phyloP scores from a whole-genome alignment of 306 rosid species.

The Vigna reflexopilosa region DNA sequence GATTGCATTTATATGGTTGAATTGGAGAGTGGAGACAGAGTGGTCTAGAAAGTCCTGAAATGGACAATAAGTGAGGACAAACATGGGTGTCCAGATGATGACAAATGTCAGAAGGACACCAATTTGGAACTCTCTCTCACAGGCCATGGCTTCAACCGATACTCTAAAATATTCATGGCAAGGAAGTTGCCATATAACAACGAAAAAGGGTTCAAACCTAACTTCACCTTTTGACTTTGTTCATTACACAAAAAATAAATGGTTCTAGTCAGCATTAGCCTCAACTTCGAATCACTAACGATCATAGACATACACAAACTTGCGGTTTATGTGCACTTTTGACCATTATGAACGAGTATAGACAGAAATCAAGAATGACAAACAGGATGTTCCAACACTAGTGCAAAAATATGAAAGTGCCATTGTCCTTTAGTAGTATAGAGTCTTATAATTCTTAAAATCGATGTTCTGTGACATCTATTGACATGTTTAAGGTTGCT shows the following conservation, averaged over 20 bases:
- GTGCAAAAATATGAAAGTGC: slow-evolving; percentile 27
- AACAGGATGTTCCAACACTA: slow-evolving; percentile 38
- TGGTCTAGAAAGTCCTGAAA: slow-evolving; percentile 37
- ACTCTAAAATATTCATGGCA: slow-evolving; percentile 30
- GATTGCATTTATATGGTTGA: slow-evolving; percentile 54
- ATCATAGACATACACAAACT: slow-evolving; percentile 3
- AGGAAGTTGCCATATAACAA: slow-evolving; percentile 49
- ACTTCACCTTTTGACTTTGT: slow-evolving; percentile 57
- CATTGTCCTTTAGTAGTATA: slow-evolving; percentile 25
- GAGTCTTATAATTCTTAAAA: slow-evolving; percentile 25
- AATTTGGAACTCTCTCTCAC: slow-evolving; percentile 38
- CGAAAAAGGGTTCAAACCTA: slow-evolving; percentile 62
- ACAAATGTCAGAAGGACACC: slow-evolving; percentile 71
- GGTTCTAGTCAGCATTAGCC: slow-evolving; percentile 39
- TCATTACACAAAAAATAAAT: slow-evolving; percentile 39
- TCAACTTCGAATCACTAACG: background rate
- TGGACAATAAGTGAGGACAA: slow-evolving; percentile 57
- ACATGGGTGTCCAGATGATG: slow-evolving; percentile 51
- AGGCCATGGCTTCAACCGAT: slow-evolving; percentile 43
- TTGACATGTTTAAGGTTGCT: background rate
- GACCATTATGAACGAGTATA: slow-evolving; percentile 18
- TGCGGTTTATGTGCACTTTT: slow-evolving; percentile 31
- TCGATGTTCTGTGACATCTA: slow-evolving; percentile 31
- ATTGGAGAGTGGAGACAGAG: slow-evolving; percentile 33
- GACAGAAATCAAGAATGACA: slow-evolving; percentile 16